Evolutionary conservation across 2,329 filamentous ascomycete species (phyloP).

Genomic region (Phoma sp.): DNA sequence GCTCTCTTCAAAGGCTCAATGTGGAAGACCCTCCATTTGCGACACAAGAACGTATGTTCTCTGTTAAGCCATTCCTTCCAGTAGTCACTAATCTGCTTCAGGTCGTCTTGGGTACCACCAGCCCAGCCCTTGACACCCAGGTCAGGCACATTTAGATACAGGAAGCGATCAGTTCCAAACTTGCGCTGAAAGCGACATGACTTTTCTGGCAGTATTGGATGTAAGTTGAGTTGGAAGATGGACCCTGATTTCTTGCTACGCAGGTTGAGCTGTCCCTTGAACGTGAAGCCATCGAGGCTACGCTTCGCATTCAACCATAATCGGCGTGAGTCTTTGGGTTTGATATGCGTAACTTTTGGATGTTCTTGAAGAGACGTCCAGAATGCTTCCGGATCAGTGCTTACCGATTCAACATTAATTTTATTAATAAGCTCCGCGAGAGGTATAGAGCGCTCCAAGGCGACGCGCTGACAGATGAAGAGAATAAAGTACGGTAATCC

Average conservation of each 20-base stretch:
- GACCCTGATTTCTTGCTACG: conserved; percentile 22
- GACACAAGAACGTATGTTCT: conserved; percentile 51
- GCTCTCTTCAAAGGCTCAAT: conserved; percentile 46
- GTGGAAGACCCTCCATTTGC: conserved; percentile 52
- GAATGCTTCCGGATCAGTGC: conserved; percentile 26
- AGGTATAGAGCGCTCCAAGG: conserved; percentile 20
- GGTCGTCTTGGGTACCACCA: conserved; percentile 2
- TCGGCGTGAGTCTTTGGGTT: conserved; percentile 21
- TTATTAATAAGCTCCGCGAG: conserved; percentile 24
- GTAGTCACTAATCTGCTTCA: conserved; percentile 26
- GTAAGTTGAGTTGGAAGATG: conserved; percentile 36
- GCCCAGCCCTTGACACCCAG: not conserved
- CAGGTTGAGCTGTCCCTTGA: conserved; percentile 42
- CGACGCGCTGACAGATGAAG: conserved; percentile 44
- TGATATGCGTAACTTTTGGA: not conserved
- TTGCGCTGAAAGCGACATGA: conserved; percentile 49
- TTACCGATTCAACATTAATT: conserved; percentile 14
- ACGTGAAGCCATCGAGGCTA: conserved; percentile 39
- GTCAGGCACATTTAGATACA: conserved; percentile 50
- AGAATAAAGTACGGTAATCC: conserved; percentile 40
- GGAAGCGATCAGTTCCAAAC: conserved; percentile 51
- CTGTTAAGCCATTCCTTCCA: conserved; percentile 46
- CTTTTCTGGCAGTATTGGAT: conserved; percentile 36
- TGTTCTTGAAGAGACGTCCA: conserved; percentile 26
- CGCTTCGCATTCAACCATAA: conserved; percentile 37